Percentiles rank a stretch among this genome's conserved stretches.
Conservation (phyloP, 2,329 filamentous ascomycete genomes). For the Neofusicoccum kwambonambiense region DNA sequence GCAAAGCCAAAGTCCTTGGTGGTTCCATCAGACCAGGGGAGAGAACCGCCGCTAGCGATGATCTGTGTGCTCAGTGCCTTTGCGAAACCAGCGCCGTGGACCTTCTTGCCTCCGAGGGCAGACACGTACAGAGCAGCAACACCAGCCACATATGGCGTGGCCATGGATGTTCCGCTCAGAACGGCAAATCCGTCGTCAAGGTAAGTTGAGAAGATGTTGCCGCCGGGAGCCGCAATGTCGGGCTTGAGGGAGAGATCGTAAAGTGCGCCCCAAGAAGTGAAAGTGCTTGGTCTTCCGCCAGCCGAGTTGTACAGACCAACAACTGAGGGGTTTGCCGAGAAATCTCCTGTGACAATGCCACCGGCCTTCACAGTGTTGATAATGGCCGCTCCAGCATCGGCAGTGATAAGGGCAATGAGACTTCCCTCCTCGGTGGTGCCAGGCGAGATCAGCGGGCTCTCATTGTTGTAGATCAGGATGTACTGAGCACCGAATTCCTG, state of each 20-base stretch:
- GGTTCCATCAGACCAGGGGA: constrained; percentile 24
- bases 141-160: constrained; percentile 56
- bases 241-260: constrained; percentile 60
- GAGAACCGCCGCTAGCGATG: constrained; percentile 30
- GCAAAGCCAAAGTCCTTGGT: constrained; percentile 18
- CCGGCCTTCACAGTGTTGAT: constrained; percentile 2
- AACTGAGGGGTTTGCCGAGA: constrained; percentile 12
- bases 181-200: constrained; percentile 52
- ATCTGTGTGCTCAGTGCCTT: constrained; percentile 28
- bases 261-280: constrained; percentile 61
- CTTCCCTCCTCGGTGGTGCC: constrained; percentile 25
- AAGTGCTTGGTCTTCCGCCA: constrained; percentile 54
- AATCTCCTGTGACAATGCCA: background rate
- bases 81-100: constrained; percentile 27
- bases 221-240: constrained; percentile 56
- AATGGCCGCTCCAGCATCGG: constrained; percentile 18
- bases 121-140: constrained; percentile 35
- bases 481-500: constrained; percentile 58
- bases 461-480: constrained; percentile 61
- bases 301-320: constrained; percentile 25
- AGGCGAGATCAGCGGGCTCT: constrained; percentile 23
- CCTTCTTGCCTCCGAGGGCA: constrained; percentile 26
- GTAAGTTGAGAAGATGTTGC: constrained; percentile 59
- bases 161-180: constrained; percentile 60
- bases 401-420: constrained; percentile 25